Evolutionary conservation across 345 rosid genomes (phyloP).

Genomic region (Carallia pectinifolia): DNA sequence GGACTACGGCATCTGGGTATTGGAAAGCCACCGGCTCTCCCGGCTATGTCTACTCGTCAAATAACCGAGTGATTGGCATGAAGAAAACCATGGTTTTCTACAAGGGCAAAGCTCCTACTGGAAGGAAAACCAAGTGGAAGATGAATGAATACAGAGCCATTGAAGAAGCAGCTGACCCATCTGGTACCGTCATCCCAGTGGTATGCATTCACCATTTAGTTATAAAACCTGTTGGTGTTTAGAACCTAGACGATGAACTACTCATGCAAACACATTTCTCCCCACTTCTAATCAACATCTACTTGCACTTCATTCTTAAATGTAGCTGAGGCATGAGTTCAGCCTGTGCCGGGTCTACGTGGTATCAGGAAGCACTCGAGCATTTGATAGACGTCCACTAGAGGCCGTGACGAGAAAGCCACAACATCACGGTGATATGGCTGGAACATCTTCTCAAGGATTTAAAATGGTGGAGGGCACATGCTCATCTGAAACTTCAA

Average conservation of each 20-base stretch:
- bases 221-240: background rate
- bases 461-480: constrained; percentile 23
- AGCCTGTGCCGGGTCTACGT: constrained; percentile 84
- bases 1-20: constrained; percentile 81
- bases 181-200: constrained; percentile 38
- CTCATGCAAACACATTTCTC: background rate
- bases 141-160: constrained; percentile 91
- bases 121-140: constrained; percentile 90
- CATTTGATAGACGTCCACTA: constrained; percentile 89
- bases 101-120: constrained; percentile 75
- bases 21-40: constrained; percentile 99
- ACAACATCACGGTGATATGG: constrained; percentile 25
- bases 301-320: constrained; percentile 17
- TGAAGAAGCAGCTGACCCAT: constrained; percentile 36
- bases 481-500: constrained; percentile 49
- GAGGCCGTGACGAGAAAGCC: constrained; percentile 33
- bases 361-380: constrained; percentile 65
- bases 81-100: constrained; percentile 97
- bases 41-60: constrained; percentile 65
- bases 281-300: constrained; percentile 17
- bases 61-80: constrained; percentile 63
- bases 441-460: constrained; percentile 32
- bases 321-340: constrained; percentile 76
- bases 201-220: constrained; percentile 21
- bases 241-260: background rate